Conservation (phyloP, 2,329 filamentous ascomycete species). For the Fusarium tuaranense region DNA sequence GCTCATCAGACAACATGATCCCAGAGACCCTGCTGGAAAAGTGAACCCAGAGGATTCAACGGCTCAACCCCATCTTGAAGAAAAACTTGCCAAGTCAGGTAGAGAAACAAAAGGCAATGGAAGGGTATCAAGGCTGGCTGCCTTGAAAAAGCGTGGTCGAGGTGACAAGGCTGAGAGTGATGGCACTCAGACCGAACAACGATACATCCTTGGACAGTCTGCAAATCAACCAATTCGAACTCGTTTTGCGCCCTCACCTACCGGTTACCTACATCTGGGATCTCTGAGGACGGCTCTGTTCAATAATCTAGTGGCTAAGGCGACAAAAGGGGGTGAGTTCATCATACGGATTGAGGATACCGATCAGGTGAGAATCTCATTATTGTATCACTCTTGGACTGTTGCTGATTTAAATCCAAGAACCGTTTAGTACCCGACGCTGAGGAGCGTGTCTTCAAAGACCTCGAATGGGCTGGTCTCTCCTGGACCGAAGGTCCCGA, state of each 20-base stretch:
- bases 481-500: slow-evolving; percentile 95
- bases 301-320: slow-evolving; percentile 90
- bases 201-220: slow-evolving; percentile 54
- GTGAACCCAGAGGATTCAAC: neutral
- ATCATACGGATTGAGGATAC: slow-evolving; percentile 94
- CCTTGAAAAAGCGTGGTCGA: slow-evolving; percentile 39
- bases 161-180: neutral
- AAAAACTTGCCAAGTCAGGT: neutral
- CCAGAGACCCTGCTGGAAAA: slow-evolving; percentile 3
- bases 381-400: neutral
- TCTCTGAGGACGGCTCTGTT: slow-evolving; percentile 94
- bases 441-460: slow-evolving; percentile 80
- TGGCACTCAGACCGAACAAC: slow-evolving; percentile 21
- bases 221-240: slow-evolving; percentile 67
- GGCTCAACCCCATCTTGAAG: neutral
- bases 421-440: slow-evolving; percentile 85
- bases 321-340: slow-evolving; percentile 86
- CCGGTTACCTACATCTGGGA: slow-evolving; percentile 91
- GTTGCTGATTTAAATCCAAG: slow-evolving; percentile 54
- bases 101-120: neutral
- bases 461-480: slow-evolving; percentile 89
- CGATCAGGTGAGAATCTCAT: slow-evolving; percentile 75
- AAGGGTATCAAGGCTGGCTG: slow-evolving; percentile 35
- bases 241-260: slow-evolving; percentile 95
- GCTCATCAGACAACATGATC: slow-evolving; percentile 11